Evolutionary conservation across 2,329 filamentous ascomycete species (phyloP), one percentile per base, ranked within the genome.

Genomic region (Aspergillus udagawae): DNA sequence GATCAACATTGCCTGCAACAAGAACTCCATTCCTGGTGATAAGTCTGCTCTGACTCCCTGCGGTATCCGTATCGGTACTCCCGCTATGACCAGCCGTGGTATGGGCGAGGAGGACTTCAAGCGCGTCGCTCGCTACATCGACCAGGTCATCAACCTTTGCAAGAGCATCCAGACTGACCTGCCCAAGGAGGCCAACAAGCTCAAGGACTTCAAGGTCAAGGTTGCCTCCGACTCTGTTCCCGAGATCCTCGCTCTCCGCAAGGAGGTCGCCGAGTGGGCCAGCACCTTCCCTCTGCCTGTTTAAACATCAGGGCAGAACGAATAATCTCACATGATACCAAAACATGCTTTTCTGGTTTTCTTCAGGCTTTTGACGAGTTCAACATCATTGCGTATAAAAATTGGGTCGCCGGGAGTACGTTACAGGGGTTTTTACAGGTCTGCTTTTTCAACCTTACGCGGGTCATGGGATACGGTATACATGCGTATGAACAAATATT

Each of bases 1-100:
- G 77, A 94, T 97, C 79, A 96, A 96, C 83, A 96, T 99, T 76
- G 92, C 94, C 61, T 96, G 92, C 86, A 99, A 99, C 87, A 99
- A 99, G 87, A 99, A 99, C 86, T 89, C 91, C 60, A 94, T 96
- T 58, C 94, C 94, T 44, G 94, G 94, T 63, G 94, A 99, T 84
- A 97, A 96, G 84, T 96, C 91, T 58, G 94, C 94, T 51, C 85
- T 99, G 66, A 96, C 91, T 63, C 94, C 94, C 54, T 91, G 88
- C 72, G 94, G 94, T 82, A 88, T 99, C 76, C 91, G 94, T 67
- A 96, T 99, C 70, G 94, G 94, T 72, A 94, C 92, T 49, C 94
- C 94, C 50, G 94, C 94, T 76, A 99, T 99, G 94, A 96, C 92
- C 57, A 92, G 86, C 70, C 89, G 94, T 79, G 94, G 94, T 63